phyloP scores from a whole-genome alignment of 1,284 basidiomycete species.

The Cystobasidium slooffiae region DNA sequence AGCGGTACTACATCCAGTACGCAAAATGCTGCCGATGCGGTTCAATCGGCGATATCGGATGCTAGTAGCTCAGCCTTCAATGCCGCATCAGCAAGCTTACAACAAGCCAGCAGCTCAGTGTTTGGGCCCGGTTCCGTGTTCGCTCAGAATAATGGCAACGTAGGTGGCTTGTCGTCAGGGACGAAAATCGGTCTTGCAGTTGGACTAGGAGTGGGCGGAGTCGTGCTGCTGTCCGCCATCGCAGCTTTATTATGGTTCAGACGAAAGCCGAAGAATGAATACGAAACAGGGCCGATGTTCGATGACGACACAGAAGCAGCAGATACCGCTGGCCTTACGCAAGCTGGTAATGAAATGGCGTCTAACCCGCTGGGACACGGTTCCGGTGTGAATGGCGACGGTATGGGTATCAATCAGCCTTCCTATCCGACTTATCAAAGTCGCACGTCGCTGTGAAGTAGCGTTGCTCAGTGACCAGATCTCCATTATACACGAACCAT shows the following conservation, averaged over 20 bases:
- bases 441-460: neutral
- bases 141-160: slow-evolving; percentile 19
- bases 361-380: neutral
- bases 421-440: slow-evolving; percentile 15
- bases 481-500: neutral
- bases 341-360: neutral
- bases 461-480: neutral
- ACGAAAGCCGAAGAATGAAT: slow-evolving; percentile 1
- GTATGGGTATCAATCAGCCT: neutral
- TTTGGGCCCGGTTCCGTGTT: slow-evolving; percentile 35
- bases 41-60: slow-evolving; percentile 13
- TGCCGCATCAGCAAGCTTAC: slow-evolving; percentile 25
- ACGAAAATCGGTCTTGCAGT: slow-evolving; percentile 36
- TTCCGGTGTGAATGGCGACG: neutral
- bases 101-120: slow-evolving; percentile 25
- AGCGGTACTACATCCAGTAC: neutral
- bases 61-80: slow-evolving; percentile 26
- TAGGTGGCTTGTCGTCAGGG: slow-evolving; percentile 17
- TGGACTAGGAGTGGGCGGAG: slow-evolving; percentile 21
- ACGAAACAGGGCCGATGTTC: slow-evolving; percentile 5
- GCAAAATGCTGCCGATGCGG: neutral
- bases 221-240: slow-evolving; percentile 1
- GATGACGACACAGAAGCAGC: slow-evolving; percentile 11
- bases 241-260: slow-evolving; percentile 8
- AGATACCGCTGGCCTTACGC: neutral